These are phyloP conservation scores for Tagetes patula DNA, from an alignment of 129 eudicot genomes.

Conservation along the genomic window DNA sequence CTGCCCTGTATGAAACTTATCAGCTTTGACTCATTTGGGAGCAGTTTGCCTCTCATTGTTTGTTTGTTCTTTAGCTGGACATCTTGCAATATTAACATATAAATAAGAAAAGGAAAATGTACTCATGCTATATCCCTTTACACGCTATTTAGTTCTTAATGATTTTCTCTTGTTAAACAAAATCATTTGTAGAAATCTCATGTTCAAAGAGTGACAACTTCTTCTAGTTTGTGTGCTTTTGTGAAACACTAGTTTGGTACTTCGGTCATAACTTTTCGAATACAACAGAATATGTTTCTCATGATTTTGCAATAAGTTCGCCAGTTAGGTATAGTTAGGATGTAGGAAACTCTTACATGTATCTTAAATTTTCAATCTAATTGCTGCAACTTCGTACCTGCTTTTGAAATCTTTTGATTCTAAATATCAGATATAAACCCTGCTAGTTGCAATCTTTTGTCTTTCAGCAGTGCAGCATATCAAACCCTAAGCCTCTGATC, in stretches of 20 bases:
- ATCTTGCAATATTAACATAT: background rate
- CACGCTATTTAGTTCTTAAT: background rate
- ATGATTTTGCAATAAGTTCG: background rate
- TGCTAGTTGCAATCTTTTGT: background rate
- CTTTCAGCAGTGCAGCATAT: background rate
- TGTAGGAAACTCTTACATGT: background rate
- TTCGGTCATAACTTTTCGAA: background rate
- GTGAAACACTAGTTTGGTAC: background rate
- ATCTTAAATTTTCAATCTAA: background rate
- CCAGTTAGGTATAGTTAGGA: background rate
- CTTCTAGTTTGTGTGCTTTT: background rate
- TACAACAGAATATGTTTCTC: background rate
- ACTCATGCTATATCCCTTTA: slow-evolving; percentile 1
- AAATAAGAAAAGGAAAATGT: background rate
- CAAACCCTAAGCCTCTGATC: background rate
- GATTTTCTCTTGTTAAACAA: background rate
- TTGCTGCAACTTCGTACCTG: slow-evolving; percentile 1
- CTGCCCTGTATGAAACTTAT: background rate
- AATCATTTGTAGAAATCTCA: background rate
- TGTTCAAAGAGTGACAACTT: background rate
- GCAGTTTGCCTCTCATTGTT: background rate
- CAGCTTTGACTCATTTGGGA: background rate
- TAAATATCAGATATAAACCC: background rate
- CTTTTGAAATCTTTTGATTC: background rate
- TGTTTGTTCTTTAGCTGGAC: background rate